These are phyloP conservation scores for Colletotrichum plurivorum DNA, from an alignment of 2,329 filamentous ascomycete genomes.

Conservation along the genomic window DNA sequence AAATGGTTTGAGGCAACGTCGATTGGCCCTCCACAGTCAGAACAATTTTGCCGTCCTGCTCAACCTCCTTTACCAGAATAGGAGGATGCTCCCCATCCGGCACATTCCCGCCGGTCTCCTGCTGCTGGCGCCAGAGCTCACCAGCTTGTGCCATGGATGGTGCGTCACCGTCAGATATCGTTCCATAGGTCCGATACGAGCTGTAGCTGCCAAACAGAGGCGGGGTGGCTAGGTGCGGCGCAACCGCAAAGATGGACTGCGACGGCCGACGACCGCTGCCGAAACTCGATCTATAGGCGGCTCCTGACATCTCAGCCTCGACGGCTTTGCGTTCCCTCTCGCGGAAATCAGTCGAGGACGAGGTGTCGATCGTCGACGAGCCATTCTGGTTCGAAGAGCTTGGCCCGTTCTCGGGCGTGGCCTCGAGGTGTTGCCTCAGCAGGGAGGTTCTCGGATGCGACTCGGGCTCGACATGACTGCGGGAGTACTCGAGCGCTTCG, in stretches of 20 bases:
- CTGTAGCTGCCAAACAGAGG: constrained; percentile 81
- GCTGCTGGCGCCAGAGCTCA: constrained; percentile 67
- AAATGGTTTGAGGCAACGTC: constrained; percentile 94
- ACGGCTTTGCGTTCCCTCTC: constrained; percentile 65
- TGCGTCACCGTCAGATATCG: constrained; percentile 59
- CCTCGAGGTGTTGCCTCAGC: constrained; percentile 67
- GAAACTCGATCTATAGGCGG: constrained; percentile 48
- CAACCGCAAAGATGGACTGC: constrained; percentile 69
- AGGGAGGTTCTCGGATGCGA: constrained; percentile 57
- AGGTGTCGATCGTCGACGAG: constrained; percentile 38
- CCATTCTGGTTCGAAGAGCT: constrained; percentile 28
- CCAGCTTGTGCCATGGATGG: constrained; percentile 66
- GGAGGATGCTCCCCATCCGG: constrained; percentile 76
- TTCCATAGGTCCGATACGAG: constrained; percentile 69
- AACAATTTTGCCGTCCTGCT: constrained; percentile 88
- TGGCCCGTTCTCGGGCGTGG: constrained; percentile 40
- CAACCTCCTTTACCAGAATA: constrained; percentile 88
- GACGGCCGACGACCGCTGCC: constrained; percentile 48
- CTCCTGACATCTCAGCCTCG: constrained; percentile 58
- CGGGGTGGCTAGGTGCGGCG: constrained; percentile 75
- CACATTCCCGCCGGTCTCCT: constrained; percentile 62
- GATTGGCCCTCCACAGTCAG: constrained; percentile 91
- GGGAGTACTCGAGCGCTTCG: constrained; percentile 56
- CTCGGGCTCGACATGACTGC: constrained; percentile 56
- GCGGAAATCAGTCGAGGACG: constrained; percentile 49